Base-by-base conservation (phyloP, 1,139 yeast genomes). In the Meyerozyma sp. region DNA sequence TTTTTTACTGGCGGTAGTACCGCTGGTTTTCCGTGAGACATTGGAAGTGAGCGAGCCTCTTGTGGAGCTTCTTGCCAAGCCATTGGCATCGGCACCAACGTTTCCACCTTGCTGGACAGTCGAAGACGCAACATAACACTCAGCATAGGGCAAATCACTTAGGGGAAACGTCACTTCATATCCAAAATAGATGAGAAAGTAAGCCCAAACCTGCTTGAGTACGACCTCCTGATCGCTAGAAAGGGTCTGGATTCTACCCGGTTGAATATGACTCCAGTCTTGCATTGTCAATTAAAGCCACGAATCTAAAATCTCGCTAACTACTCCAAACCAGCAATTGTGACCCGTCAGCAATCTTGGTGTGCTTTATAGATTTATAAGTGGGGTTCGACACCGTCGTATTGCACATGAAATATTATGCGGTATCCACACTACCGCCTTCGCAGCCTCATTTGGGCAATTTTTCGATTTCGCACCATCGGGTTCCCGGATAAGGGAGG, bases 151-250 rank as follows among this genome's bases (percentile, higher is more conserved):
- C 34, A 72, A 44, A 44, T 72, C 77, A 3, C 57, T 61, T n/a
- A 47, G 47, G n/a, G 66, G 61, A 28, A 77, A 60, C 32, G 63
- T 64, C 9, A 82, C 72, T 3, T 75, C 73, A 44, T 80, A 72
- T 3, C 89, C 93, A 68, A 81, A 74, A 44, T 72, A 78, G 45
- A 75, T 77, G 48, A 87, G 65, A 40, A 84, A 56, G 48, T 81
- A 76, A 35, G 85, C 81, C 93, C 94, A 85, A 41, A 82, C 73
- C 57, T 86, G 91, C 63, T 88, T 88, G 53, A 89, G 71, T 35
- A 71, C 71, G 44, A 74, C 66, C 55, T 85, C 94, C 62, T 87
- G 84, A 34, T 79, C 82, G 2, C 70, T 63, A 10, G 82, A 75
- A 40, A 88, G 66, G 25, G 81, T 75, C 49, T 77, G 79, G 40